Evolutionary conservation across 257 asterid genomes (phyloP), one percentile per base, ranked within the genome.

Genomic region (Scutellaria galericulata): DNA sequence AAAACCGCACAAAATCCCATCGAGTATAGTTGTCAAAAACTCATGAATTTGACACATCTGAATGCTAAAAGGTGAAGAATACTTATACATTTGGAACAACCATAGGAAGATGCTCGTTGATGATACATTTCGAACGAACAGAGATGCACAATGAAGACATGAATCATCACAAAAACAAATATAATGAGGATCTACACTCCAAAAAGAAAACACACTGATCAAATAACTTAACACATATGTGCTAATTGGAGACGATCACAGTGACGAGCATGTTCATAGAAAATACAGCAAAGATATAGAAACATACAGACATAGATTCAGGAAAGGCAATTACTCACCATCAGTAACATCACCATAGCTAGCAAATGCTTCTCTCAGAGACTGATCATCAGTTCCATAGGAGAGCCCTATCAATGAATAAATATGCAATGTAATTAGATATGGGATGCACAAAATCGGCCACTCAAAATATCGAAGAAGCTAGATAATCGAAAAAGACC

Each of bases 341-440:
- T 84, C 89, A 7, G 71, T 31, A 64, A 82, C 80, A 3, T 89
- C 91, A 11, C 97, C 98, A 72, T 81, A 93, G 83, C 78, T 70
- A 50, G 86, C 8, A 72, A 93, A 93, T 53, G 98, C 98, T 1
- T 89, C 91, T 78, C 44, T 86, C 68, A 91, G 77, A 13, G 83
- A 68, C 42, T 60, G 68, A 44, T 89, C 96, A 63, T 91, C 90
- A 60, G 96, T 86, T 66, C 83, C 86, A 63, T 71, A 89, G 7
- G 97, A 87, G 35, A 93, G 96, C 55, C 98, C 98, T 93, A 35
- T 59, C 6, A 20, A 12, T 73, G 3, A 12, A 60, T 39, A 3
- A 58, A 58, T 6, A 35, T 51, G 47, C 0, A 27, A 27, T 47
- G 37, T 3, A 31, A 24, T 13, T 37, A 15, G 13, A 6, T 7